Evolutionary conservation across 192 early-diverging fungal genomes (phyloP), one percentile per base, ranked within the genome.

Genomic region (Funneliformis mosseae): DNA sequence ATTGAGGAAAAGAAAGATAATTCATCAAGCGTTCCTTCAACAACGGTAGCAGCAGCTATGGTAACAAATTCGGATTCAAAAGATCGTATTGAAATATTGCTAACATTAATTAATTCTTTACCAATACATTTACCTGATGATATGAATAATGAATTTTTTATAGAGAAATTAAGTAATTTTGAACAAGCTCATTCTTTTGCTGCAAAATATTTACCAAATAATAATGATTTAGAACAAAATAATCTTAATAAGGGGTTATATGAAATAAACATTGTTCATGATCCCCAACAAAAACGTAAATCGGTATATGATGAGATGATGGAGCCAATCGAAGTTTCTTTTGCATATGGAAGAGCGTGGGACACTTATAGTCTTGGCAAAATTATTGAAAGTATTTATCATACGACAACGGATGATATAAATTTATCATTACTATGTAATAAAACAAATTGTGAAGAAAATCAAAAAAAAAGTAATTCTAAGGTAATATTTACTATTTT

Each of bases 311-410:
- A 64, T 73, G 7, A 67, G 78, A 25, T 18, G 18, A 12, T 80
- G 48, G 3, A 42, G 28, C 6, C 27, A 9, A 62, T 70, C 5
- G 77, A 81, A 27, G 68, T 81, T 18, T 77, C 80, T 74, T 89
- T 86, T 63, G 82, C 69, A 73, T 91, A 84, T 39, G 88, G 83
- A 64, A 82, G 87, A 59, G 87, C 88, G 11, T 85, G 86, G 81
- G 90, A 91, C 77, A 83, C 89, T n/a, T 83, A 82, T 43, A 85
- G 87, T 41, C 70, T 91, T 21, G 90, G 88, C 8, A 71, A 83
- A 16, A 77, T 89, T 5, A 85, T 91, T 50, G 80, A 84, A 74
- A 77, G 73, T 41, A 86, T 91, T 0, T 91, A 87, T 78, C 78
- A 84, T 16, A 83, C 83, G 4, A 71, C 59, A 78, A 82, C 50